Base-by-base conservation (phyloP, 2,329 filamentous ascomycete species). In the Mariannaea elegans region DNA sequence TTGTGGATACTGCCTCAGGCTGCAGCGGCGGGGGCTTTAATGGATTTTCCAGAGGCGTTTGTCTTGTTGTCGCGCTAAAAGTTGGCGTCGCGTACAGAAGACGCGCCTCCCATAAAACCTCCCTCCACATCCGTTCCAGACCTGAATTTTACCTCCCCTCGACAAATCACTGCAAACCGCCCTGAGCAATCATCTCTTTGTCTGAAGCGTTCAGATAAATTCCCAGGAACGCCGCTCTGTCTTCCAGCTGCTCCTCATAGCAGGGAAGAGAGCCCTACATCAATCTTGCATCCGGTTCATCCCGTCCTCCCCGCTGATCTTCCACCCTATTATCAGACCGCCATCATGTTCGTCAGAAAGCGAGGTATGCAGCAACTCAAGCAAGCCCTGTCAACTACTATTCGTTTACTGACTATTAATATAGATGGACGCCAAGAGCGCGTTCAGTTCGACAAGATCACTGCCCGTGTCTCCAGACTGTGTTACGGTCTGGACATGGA, bases 381-480 rank as follows among this genome's bases (percentile, higher is more conserved):
- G 49, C 39, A 38, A 42, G n/a, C 32, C 19, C 34, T 23, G 9
- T 10, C 24, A n/a, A 27, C 9, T 38, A 8, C 9, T 42, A 36
- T 53, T 36, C 44, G 41, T 29, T 24, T 7, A 47, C 75, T 81
- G 57, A 78, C 71, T n/a, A 8, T 21, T 19, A 9, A 36, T 16
- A 14, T 56, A 98, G 95, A 99, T 87, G 94, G 94, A 82, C 95
- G 95, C 85, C 97, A 98, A 84, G 95, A 99, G 87, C 95, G 95
- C 80, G 95, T 99, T 67, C 95, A 99, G 80, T 99, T 99, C 84
- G 95, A 99, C 86, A 99, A 99, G 84, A 99, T 99, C 87, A 98
- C 95, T 74, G 95, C 95, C 73, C 93, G 95, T 80, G 95, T 99
- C 70, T 98, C 95, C 45, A 89, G 95, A 74, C 85, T 99, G 75